Percentiles rank a stretch among this genome's conserved stretches.
Evolutionary conservation across 805 yeast genomes (phyloP).

Genomic region (Blastobotrys attinorum): DNA sequence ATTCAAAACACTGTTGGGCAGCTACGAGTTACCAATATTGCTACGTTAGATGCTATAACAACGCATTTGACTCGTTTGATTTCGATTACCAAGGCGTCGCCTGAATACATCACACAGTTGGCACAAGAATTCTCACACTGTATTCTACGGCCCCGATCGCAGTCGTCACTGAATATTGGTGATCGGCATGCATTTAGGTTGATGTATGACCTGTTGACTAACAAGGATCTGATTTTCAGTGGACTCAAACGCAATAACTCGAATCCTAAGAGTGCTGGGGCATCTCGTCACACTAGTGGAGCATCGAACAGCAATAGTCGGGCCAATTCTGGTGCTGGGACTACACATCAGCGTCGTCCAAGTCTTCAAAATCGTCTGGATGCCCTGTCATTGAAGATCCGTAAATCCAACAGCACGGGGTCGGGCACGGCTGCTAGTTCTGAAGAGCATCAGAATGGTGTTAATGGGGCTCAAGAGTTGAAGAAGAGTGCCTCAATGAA

Average conservation of each 20-base stretch:
- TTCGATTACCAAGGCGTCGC: conserved; percentile 35
- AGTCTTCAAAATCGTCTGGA: conserved; percentile 18
- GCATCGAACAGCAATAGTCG: neutral
- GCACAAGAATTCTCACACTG: conserved; percentile 62
- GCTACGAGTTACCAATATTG: conserved; percentile 61
- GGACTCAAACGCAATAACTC: conserved; percentile 41
- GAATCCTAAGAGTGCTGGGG: neutral
- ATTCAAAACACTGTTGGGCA: conserved; percentile 59
- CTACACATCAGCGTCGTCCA: conserved; percentile 7
- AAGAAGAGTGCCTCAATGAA: no score
- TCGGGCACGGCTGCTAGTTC: neutral
- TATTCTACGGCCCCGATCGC: conserved; percentile 45
- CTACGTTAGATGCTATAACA: conserved; percentile 72
- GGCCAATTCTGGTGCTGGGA: neutral
- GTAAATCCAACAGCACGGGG: conserved; percentile 4
- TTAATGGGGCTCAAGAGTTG: no score
- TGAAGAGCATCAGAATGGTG: neutral
- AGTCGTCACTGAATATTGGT: conserved; percentile 39
- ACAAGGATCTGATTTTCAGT: conserved; percentile 56
- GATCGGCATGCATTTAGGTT: conserved; percentile 54
- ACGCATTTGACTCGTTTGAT: conserved; percentile 66
- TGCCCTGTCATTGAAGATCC: conserved; percentile 16
- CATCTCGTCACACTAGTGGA: neutral
- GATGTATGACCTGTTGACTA: conserved; percentile 50
- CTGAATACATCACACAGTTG: conserved; percentile 31